Base-by-base conservation (phyloP, 306 rosid genomes). In the Dalbergia oliveri region DNA sequence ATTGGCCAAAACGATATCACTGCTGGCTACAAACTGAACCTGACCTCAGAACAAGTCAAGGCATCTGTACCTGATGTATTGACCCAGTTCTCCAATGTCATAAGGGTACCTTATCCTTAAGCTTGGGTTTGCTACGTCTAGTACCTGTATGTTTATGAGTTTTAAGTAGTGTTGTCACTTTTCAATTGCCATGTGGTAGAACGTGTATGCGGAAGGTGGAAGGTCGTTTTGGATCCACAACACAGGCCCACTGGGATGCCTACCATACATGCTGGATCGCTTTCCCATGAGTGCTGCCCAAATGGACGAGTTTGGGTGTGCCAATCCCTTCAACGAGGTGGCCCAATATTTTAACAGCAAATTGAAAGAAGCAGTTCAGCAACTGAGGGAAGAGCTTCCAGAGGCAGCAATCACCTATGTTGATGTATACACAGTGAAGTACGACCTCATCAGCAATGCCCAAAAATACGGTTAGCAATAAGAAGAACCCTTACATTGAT, bases 201-300 rank as follows among this genome's bases (percentile, higher is more conserved):
- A 81, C 59, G 80, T 89, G 16, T 81, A 93, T 56, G 75, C 44
- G 2, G 44, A 84, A 80, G 87, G 84, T 54, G 82, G 93, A 16
- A 87, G 92, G 50, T 86, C 77, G 13, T 89, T 91, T 67, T 93
- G 92, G 98, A 84, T 89, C 73, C 97, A 93, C 73, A 91, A 88
- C 78, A 91, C 94, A 5, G 97, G 97, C 14, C 97, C 97, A 15
- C 60, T 91, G 9, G 94, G 97, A 6, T 93, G 87, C 45, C 61
- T 84, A 0, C 84, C 84, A n/a, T 68, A 79, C 69, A 53, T 68
- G 78, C 26, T 84, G 69, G 84, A 61, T 4, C 49, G 58, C 13
- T 69, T 10, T 41, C 69, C 81, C 6, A 31, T 61, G 63, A 67
- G 66, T 0, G 31, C 72, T 1, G 81, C 87, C 82, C 86, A 88